Conservation (phyloP, 305 asterid species). For the Striga hermonthica region DNA sequence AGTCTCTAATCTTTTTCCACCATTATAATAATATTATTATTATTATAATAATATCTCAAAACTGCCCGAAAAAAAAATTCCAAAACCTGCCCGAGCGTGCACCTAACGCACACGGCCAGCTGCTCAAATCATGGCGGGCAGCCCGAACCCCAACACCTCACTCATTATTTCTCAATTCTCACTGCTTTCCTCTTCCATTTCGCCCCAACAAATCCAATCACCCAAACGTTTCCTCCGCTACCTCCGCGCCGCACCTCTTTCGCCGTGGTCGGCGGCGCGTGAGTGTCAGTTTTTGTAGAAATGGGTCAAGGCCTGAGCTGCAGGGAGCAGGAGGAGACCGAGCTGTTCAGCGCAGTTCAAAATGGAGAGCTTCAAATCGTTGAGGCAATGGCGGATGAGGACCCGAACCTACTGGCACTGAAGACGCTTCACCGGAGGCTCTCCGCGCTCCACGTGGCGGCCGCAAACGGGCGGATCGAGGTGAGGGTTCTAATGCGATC, state of each 20-base stretch:
- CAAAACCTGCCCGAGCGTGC: slow-evolving; percentile 40
- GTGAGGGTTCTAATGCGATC: slow-evolving; percentile 33
- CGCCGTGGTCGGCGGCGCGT: slow-evolving; percentile 66
- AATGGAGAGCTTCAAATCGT: slow-evolving; percentile 61
- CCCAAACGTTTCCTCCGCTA: slow-evolving; percentile 31
- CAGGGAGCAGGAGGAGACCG: slow-evolving; percentile 40
- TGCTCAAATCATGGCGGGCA: slow-evolving; percentile 56
- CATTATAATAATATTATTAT: background rate
- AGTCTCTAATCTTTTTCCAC: too few relatives aligned
- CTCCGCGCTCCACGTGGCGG: slow-evolving; percentile 71
- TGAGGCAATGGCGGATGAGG: slow-evolving; percentile 48
- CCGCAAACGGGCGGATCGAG: slow-evolving; percentile 71
- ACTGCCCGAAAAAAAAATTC: slow-evolving; percentile 32
- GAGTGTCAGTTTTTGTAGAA: slow-evolving; percentile 4
- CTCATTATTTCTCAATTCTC: slow-evolving; percentile 5
- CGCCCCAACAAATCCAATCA: slow-evolving; percentile 20
- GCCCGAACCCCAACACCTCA: slow-evolving; percentile 44
- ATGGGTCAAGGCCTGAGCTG: slow-evolving; percentile 84
- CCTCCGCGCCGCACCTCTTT: slow-evolving; percentile 36
- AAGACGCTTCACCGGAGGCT: slow-evolving; percentile 44
- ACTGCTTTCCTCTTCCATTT: slow-evolving; percentile 14
- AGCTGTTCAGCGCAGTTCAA: slow-evolving; percentile 58
- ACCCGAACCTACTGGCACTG: slow-evolving; percentile 42
- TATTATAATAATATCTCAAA: background rate
- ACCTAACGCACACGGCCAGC: slow-evolving; percentile 28